Conservation (phyloP, 345 rosid genomes). For the Carallia brachiata region DNA sequence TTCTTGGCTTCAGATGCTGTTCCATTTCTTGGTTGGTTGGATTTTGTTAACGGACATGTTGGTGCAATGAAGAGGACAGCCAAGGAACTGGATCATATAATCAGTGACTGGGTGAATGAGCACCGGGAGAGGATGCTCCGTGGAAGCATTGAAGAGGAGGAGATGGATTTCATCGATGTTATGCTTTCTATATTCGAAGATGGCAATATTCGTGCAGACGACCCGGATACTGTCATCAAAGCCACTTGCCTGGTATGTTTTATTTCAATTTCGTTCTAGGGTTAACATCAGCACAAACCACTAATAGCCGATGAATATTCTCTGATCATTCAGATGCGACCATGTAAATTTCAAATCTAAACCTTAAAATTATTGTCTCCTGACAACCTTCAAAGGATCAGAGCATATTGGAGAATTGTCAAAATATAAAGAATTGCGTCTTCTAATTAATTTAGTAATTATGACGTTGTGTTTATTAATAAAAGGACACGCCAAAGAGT, state of each 20-base stretch:
- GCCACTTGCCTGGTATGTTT: conserved; percentile 25
- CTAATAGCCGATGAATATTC: no score
- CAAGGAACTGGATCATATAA: conserved; percentile 35
- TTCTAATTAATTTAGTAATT: no score
- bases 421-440: no score
- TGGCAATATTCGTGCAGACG: conserved; percentile 7
- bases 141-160: conserved; percentile 13
- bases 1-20: conserved; percentile 27
- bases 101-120: conserved; percentile 39
- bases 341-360: no score
- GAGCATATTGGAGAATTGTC: no score
- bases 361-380: no score
- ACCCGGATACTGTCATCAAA: conserved; percentile 17
- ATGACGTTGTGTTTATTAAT: no score
- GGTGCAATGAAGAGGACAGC: conserved; percentile 34
- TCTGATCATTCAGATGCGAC: no score
- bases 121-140: conserved; percentile 28
- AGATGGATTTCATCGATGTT: conserved; percentile 30
- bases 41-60: conserved; percentile 23
- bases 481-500: no score
- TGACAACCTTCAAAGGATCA: no score
- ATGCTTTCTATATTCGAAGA: conserved; percentile 22
- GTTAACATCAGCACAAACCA: no score
- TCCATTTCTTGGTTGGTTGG: conserved; percentile 39
- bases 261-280: no score